Evolutionary conservation across 371 early-diverging fungal species (phyloP).

Genomic region (Gilbertella persicaria): DNA sequence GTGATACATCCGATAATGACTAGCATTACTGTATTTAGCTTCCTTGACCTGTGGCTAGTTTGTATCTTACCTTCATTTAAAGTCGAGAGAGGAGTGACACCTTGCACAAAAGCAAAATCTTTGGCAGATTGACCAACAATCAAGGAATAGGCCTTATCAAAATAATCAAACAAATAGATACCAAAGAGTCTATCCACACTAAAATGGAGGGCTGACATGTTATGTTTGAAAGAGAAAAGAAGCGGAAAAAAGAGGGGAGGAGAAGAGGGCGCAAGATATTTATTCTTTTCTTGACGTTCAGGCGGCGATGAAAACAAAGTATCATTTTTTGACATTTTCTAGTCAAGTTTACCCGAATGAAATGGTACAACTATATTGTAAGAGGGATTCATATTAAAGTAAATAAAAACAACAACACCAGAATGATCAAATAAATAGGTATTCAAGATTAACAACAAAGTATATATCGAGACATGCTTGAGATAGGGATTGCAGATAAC

Average conservation of each 20-base stretch:
- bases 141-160: constrained; percentile 35
- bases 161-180: constrained; percentile 47
- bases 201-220: constrained; percentile 15
- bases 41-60: not conserved
- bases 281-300: no score
- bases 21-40: not conserved
- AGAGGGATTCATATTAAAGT: no score
- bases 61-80: constrained; percentile 24
- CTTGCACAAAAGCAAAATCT: constrained; percentile 57
- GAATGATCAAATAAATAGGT: no score
- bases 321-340: no score
- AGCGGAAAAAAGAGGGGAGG: not conserved
- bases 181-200: constrained; percentile 53
- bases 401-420: no score
- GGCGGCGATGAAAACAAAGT: no score
- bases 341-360: no score
- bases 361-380: no score
- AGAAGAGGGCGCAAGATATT: no score
- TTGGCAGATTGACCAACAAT: constrained; percentile 45
- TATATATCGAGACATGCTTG: no score
- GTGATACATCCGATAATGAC: constrained; percentile 51
- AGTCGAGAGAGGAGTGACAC: constrained; percentile 67
- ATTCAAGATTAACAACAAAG: no score
- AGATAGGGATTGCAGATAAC: no score
- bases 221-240: not conserved